These are phyloP conservation scores for Amesomyces nigricolor DNA, from an alignment of 2,329 filamentous ascomycete genomes.

Conservation along the genomic window DNA sequence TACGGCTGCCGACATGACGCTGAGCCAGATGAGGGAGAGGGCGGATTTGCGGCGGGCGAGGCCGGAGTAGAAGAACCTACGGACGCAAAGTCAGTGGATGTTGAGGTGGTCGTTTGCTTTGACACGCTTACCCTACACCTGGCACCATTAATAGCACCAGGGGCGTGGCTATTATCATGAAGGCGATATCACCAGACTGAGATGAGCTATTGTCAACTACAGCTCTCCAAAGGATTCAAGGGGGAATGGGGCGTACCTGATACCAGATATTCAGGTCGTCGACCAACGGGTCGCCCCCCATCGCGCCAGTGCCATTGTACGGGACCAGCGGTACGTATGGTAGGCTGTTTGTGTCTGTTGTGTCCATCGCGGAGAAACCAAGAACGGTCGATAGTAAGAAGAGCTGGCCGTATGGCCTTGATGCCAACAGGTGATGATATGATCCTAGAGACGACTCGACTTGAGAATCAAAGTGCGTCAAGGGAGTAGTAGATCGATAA, in stretches of 20 bases:
- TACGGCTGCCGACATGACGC: conserved; percentile 72
- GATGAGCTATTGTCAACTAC: background rate
- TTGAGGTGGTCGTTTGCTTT: too few species aligned
- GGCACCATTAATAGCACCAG: conserved; percentile 90
- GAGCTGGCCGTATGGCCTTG: background rate
- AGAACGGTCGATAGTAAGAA: background rate
- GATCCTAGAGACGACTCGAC: too few species aligned
- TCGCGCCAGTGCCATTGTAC: conserved; percentile 59
- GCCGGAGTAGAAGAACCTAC: conserved; percentile 79
- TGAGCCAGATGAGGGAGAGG: conserved; percentile 76
- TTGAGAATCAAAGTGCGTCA: too few species aligned
- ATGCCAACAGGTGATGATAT: background rate
- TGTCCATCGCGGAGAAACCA: background rate
- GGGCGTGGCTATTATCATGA: conserved; percentile 71
- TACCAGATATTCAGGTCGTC: conserved; percentile 75
- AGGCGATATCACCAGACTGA: conserved; percentile 74
- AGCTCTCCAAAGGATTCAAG: background rate
- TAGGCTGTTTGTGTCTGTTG: background rate
- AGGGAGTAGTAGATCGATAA: too few species aligned
- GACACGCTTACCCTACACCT: conserved; percentile 56
- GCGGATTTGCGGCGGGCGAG: conserved; percentile 84
- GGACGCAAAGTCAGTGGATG: too few species aligned
- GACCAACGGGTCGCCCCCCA: conserved; percentile 62
- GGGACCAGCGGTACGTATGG: conserved; percentile 35
- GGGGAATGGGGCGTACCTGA: conserved; percentile 44